Conservation (phyloP, 2,329 filamentous ascomycete species). For the Leptodontidium sp. region DNA sequence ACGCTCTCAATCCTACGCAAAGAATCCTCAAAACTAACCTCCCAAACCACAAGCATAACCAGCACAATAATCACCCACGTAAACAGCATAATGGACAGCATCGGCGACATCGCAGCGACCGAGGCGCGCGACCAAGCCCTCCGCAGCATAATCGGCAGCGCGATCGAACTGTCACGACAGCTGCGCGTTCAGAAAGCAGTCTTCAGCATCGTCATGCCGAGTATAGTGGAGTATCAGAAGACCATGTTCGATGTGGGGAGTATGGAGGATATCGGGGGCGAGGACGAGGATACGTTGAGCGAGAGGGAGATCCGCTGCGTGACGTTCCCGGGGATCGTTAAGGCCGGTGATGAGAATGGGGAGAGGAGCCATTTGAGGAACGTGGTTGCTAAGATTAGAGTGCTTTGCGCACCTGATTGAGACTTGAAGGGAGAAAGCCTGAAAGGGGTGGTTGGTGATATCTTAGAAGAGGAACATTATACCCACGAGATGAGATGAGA, state of each 20-base stretch:
- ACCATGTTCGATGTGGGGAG: constrained; percentile 63
- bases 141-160: constrained; percentile 59
- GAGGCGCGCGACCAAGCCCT: constrained; percentile 60
- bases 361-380: constrained; percentile 67
- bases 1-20: constrained; percentile 67
- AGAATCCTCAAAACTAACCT: constrained; percentile 57
- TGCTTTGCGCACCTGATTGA: constrained; percentile 58
- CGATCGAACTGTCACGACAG: constrained; percentile 64
- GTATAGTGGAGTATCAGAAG: constrained; percentile 58
- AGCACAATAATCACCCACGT: constrained; percentile 56
- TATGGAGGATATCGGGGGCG: constrained; percentile 73
- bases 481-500: neutral
- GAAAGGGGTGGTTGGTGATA: neutral
- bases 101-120: constrained; percentile 48
- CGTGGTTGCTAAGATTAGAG: constrained; percentile 71
- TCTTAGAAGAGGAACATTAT: neutral
- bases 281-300: constrained; percentile 63
- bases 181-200: constrained; percentile 66
- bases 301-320: constrained; percentile 66
- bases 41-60: constrained; percentile 54
- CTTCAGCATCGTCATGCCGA: constrained; percentile 64
- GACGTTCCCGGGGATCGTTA: constrained; percentile 70
- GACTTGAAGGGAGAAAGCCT: neutral
- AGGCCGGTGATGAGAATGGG: constrained; percentile 71
- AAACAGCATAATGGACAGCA: constrained; percentile 58